Conservation (phyloP, 1,284 basidiomycete species). For the Erythrobasidium hasegawianum region DNA sequence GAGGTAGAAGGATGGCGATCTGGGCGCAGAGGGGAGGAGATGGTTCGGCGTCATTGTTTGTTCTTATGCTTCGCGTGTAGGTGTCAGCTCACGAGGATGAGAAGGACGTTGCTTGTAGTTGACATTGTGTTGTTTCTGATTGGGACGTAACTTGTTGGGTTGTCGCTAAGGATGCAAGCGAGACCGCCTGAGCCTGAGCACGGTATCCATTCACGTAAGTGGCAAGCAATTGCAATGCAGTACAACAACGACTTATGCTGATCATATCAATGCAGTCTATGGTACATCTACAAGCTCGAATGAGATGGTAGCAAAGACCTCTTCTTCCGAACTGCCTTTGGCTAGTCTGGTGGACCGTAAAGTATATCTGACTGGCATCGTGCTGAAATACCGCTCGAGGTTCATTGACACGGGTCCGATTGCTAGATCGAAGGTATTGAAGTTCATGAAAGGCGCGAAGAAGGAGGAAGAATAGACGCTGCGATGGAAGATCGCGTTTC, state of each 20-base stretch:
- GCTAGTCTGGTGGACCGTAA: conserved; percentile 46
- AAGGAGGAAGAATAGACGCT: conserved; percentile 39
- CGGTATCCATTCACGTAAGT: too few species aligned
- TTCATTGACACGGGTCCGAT: conserved; percentile 40
- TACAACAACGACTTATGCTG: too few species aligned
- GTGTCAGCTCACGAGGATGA: not conserved
- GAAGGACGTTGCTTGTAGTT: not conserved
- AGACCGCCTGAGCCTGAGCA: too few species aligned
- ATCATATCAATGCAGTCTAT: too few species aligned
- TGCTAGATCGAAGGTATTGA: conserved; percentile 3
- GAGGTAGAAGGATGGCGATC: not conserved
- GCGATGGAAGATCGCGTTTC: too few species aligned
- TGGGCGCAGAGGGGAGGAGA: not conserved
- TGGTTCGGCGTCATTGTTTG: not conserved
- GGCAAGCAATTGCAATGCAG: too few species aligned
- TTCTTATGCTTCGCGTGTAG: too few species aligned
- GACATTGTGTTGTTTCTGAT: too few species aligned
- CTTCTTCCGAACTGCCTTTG: conserved; percentile 44
- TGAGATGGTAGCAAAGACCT: conserved; percentile 49
- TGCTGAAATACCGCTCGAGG: conserved; percentile 40
- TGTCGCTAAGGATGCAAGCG: too few species aligned
- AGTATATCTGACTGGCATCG: conserved; percentile 52
- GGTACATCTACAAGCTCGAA: conserved; percentile 50
- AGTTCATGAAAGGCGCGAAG: conserved; percentile 39
- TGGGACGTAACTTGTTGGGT: too few species aligned